Evolutionary conservation across 352 stramenopile genomes (phyloP).

Genomic region (Vaucheria bursata): DNA sequence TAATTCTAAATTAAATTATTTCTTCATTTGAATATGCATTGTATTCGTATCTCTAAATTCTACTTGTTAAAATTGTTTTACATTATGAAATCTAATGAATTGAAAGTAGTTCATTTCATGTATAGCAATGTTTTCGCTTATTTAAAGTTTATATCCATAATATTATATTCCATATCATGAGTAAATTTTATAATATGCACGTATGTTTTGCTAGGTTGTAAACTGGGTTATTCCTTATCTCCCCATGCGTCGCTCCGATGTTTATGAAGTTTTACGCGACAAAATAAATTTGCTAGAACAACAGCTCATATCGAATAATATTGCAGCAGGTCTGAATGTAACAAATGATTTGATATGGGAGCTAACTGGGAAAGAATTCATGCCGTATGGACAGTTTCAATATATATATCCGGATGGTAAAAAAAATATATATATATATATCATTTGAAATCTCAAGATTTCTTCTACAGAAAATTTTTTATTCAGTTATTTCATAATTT

Average conservation of each 20-base stretch:
- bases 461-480: neutral
- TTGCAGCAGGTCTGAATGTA: neutral
- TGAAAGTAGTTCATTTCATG: no score
- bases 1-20: neutral
- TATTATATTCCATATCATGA: neutral
- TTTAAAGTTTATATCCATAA: neutral
- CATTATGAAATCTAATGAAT: no score
- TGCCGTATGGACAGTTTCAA: slow-evolving; percentile 1
- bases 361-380: neutral
- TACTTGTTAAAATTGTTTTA: no score
- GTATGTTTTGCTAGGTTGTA: neutral
- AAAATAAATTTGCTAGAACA: neutral
- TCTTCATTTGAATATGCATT: neutral
- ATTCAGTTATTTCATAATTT: no score
- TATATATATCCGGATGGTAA: neutral
- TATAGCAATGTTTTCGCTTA: neutral
- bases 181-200: neutral
- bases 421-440: neutral
- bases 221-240: slow-evolving; percentile 10
- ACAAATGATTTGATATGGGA: neutral
- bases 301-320: neutral
- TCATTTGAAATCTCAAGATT: neutral
- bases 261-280: neutral
- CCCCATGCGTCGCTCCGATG: neutral
- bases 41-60: neutral